Base-by-base conservation (phyloP, 169 alveolate genomes). In the Plasmodium fragile region DNA sequence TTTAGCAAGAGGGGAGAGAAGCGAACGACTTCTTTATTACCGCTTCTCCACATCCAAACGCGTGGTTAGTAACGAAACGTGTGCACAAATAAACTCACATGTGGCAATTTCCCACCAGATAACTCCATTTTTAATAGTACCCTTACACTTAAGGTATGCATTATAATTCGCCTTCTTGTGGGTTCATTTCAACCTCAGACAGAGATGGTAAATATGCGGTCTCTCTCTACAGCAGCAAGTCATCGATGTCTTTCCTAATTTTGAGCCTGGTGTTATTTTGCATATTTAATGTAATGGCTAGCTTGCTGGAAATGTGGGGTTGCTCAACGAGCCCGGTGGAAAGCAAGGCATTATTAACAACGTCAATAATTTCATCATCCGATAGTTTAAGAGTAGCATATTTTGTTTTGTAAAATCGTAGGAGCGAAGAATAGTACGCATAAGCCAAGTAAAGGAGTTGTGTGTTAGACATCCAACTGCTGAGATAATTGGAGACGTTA, bases 351-450 rank as follows among this genome's bases (percentile, higher is more conserved):
- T 80, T 91, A 70, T 91, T 91, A 43, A 91, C 94, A 10, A 43
- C 92, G 75, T 91, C 94, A 53, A 91, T 91, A n/a, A 91, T 91
- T 65, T 91, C 94, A 81, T 91, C 94, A 81, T 91, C 94, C 30
- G 79, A 80, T 80, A 91, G 55, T 49, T 91, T 91, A 10, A 91
- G 84, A 34, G 36, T 69, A 30, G 78, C 30, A 71, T 79, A 81
- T 91, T 91, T 91, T 4, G 94, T 91, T 91, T 91, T 91, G 59
- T 91, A 91, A 81, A 91, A 91, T 28, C 94, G 36, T 22, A 91
- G 75, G 73, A 91, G 55, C 13, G 94, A 91, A 28, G 94, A 91
- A 70, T 91, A 91, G 41, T 81, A 91, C 34, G 94, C 82, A 81
- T 91, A 91, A 11, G 94, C 94, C 53, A 91, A 71, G 72, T 91